Evolutionary conservation across 2,329 filamentous ascomycete species (phyloP), one percentile per base, ranked within the genome.

Genomic region (Pseudopyrenochaeta lycopersici): DNA sequence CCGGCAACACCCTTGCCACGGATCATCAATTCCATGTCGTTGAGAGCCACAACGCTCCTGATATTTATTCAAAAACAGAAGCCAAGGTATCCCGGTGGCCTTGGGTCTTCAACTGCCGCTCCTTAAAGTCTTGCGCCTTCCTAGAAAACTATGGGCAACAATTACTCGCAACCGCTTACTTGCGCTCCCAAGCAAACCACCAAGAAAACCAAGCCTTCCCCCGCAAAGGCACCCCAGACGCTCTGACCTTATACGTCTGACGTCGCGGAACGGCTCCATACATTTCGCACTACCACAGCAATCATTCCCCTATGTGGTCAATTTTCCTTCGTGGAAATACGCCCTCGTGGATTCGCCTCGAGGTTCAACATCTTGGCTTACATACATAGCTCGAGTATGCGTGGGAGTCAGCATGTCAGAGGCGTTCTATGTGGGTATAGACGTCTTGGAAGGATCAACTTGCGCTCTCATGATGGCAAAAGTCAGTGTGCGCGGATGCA

Each of bases 81-180:
- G 2, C 32, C 27, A 32, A 17, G 30, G 20, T 12, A 7, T 17
- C 17, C 15, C 17, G 4, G 14, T 10, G 29, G 39, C 31, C 51
- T 54, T 54, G 46, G 51, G 18, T 11, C 17, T 36, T 17, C 30
- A 36, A 42, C 11, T 32, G 12, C 41, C 30, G 41, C 41, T n/a
- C 2, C 14, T 23, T 40, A 31, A 36, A 4, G 27, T 21, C 12
- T 21, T 39, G n/a, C 27, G 23, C 46, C 30, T 54, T 36, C 40
- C 41, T 21, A 14, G 12, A 29, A 3, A 10, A n/a, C 23, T 30
- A 5, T 11, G 7, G 6, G n/a, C 7, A 9, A 1, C 23, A 7
- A 42, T 42, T 21, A 31, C 40, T 42, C 23, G 23, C 6, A 10
- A 12, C 1, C 10, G 15, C 23, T 27, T 42, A 42, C 23, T 5